A percentile compares a stretch with the other conserved stretches of the same genome.
These are phyloP conservation scores for Beauveria australis DNA, from an alignment of 2,329 filamentous ascomycete species.

Conservation along the genomic window DNA sequence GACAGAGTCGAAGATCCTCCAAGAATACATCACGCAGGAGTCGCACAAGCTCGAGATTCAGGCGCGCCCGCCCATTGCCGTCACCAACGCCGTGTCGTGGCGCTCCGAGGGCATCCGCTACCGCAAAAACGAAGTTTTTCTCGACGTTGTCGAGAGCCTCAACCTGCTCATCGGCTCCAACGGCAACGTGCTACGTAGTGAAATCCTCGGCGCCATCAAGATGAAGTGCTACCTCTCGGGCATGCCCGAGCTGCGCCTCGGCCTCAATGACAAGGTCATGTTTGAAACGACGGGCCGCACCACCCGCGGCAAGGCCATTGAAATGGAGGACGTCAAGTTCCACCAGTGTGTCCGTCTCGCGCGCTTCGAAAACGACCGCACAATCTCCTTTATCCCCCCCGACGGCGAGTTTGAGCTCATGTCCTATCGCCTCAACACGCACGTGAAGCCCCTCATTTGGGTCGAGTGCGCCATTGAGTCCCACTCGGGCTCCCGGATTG, in stretches of 20 bases:
- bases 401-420: constrained; percentile 99
- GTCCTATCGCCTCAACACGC: constrained; percentile 97
- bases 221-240: constrained; percentile 99
- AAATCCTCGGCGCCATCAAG: constrained; percentile 95
- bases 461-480: constrained; percentile 96
- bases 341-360: constrained; percentile 95
- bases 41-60: constrained; percentile 97
- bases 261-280: constrained; percentile 98
- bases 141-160: constrained; percentile 93
- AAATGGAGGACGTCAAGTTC: constrained; percentile 99
- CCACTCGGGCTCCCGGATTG: constrained; percentile 88
- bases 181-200: constrained; percentile 89
- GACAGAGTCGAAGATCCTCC: constrained; percentile 95
- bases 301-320: constrained; percentile 90
- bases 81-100: constrained; percentile 98
- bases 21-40: constrained; percentile 99
- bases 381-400: constrained; percentile 96
- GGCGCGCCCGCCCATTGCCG: constrained; percentile 89
- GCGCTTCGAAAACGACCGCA: constrained; percentile 95
- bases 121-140: constrained; percentile 98
- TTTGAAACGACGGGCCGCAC: constrained; percentile 95
- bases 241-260: constrained; percentile 92
- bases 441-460: constrained; percentile 98
- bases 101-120: constrained; percentile 96
- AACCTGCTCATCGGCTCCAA: constrained; percentile 92